Conservation (phyloP, 2,329 filamentous ascomycete genomes). For the Neonectria magnoliae region DNA sequence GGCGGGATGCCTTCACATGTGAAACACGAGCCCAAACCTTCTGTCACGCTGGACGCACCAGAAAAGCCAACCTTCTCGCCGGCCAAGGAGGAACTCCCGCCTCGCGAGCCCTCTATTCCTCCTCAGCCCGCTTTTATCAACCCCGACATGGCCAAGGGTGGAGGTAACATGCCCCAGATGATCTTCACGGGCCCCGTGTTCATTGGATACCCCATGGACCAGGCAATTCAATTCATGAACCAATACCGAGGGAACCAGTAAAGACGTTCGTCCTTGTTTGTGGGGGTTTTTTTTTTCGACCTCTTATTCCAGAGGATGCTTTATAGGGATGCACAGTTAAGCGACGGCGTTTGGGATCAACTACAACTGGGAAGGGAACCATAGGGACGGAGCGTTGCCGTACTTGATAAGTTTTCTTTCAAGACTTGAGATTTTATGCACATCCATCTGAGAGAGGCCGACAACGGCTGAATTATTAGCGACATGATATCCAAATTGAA, state of each 20-base stretch:
- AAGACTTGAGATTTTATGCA: not conserved
- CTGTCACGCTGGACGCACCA: conserved; percentile 23
- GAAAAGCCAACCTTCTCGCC: conserved; percentile 31
- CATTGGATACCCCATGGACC: conserved; percentile 87
- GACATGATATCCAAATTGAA: conserved; percentile 38
- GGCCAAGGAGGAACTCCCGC: conserved; percentile 34
- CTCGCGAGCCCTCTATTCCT: conserved; percentile 28
- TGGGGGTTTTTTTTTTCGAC: conserved; percentile 18
- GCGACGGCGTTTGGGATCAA: conserved; percentile 45
- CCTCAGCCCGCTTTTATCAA: conserved; percentile 65
- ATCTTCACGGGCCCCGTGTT: conserved; percentile 94
- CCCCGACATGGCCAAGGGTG: conserved; percentile 48
- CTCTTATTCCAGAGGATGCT: conserved; percentile 14
- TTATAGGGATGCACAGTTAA: conserved; percentile 33
- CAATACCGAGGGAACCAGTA: conserved; percentile 55
- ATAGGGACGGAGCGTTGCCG: conserved; percentile 27
- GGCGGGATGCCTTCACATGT: conserved; percentile 37
- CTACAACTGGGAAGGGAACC: conserved; percentile 5
- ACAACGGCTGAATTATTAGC: conserved; percentile 20
- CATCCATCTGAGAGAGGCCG: conserved; percentile 13
- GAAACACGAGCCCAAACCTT: conserved; percentile 23
- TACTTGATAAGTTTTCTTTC: conserved; percentile 3
- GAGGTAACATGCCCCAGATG: conserved; percentile 68
- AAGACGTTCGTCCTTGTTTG: conserved; percentile 23
- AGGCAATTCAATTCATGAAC: conserved; percentile 80